Base-by-base conservation (phyloP, 2,329 filamentous ascomycete species). In the Celoporthe dispersa region DNA sequence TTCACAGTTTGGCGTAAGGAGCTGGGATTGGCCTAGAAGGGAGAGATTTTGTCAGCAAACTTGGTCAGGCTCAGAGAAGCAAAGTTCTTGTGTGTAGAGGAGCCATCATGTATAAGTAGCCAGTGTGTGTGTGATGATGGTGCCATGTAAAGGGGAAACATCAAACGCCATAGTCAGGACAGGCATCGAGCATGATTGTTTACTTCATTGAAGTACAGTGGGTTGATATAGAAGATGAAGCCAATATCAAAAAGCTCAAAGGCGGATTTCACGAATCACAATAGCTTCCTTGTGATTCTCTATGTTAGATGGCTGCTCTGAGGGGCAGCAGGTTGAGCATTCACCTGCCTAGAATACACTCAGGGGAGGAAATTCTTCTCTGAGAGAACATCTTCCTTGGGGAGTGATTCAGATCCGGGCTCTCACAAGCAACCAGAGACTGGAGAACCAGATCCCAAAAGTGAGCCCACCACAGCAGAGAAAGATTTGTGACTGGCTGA, bases 1-100 rank as follows among this genome's bases (percentile, higher is more conserved):
- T 77, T 78, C 72, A 86, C 78, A 31, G 31, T 16, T 65, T 80
- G 84, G 70, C 84, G 83, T 35, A 81, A 83, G 19, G 84, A 77
- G 48, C 83, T 79, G 68, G 78, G 75, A 64, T 79, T 75, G 61
- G 80, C 77, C 80, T 80, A 75, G n/a, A 41, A 31, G 6, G 25
- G 16, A 4, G 55, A 69, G 66, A 74, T 69, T 16, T 74, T 68
- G 39, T 74, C 44, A 55, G 67, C 25, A 16, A 67, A n/a, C 16
- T 31, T 44, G n/a, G 33, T 63, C 22, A 63, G 25, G 12, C n/a
- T 28, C n/a, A 33, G 16, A 7, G 33, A 28, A 16, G 53, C 22
- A 35, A n/a, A 35, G 16, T n/a, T 25, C 11, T 14, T 19, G 33
- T 19, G 33, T 35, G 39, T 75, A 44, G 35, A 33, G 41, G 35